Base-by-base conservation (phyloP, 768 basidiomycete genomes). In the Hypholoma fasciculare region DNA sequence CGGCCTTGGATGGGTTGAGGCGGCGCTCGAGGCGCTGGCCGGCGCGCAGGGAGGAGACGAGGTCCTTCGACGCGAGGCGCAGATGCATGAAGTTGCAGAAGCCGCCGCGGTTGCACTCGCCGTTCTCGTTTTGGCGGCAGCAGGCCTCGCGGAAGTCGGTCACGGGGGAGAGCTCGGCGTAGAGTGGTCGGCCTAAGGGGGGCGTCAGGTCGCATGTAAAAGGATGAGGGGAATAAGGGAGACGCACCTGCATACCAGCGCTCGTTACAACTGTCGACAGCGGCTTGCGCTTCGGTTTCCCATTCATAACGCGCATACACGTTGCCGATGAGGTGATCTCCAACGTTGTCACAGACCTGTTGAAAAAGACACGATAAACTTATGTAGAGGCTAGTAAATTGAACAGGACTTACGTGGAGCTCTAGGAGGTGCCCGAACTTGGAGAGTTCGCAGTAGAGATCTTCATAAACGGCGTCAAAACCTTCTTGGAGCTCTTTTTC, bases 11-110 rank as follows among this genome's bases (percentile, higher is more conserved):
- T 7, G 91, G 92, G 65, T 94, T 81, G 47, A 91, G 67, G 57
- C 89, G 85, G 53, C 94, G 80, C 64, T 95, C 94, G 36, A 97
- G 64, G 42, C 90, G 82, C 70, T 98, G 96, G 13, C 93, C 92
- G 44, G 85, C 87, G 16, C 86, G 84, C 54, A 98, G 76, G 7
- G 89, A 85, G 44, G 82, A 84, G 2, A 93, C 90, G 12, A 97
- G 82, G 11, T 92, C 87, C 68, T 89, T 87, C 30, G 94, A 91
- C 4, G 96, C 92, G 19, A 94, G 81, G 13, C 93, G 87, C 36
- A 98, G 79, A 76, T 98, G 96, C 94, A 98, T 97, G 70, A 99
- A 99, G 73, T 99, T 98, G 75, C 96, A 98, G 77, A 97, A 98
- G 2, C 95, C 95, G 30, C 96, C 97, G 43, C 97, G 88, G 67